A percentile compares a stretch with the other conserved stretches of the same genome.
phyloP scores from a whole-genome alignment of 495 filamentous ascomycete species.

The Aspergillus hancockii region DNA sequence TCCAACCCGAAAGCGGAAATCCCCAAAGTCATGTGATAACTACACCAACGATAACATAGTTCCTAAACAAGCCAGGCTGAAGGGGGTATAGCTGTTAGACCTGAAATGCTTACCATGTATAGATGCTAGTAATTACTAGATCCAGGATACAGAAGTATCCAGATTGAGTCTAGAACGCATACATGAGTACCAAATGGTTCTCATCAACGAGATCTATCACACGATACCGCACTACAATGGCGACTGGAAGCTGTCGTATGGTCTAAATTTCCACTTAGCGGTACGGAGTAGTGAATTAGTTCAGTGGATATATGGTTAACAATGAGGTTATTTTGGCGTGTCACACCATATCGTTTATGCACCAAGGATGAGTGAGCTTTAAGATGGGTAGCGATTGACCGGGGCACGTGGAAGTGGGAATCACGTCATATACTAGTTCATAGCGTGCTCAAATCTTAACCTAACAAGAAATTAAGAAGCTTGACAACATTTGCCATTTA shows the following conservation, averaged over 20 bases:
- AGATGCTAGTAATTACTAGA: too few species aligned
- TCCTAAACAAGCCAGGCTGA: too few species aligned
- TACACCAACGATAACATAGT: too few species aligned
- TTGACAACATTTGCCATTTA: too few species aligned
- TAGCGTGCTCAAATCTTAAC: slow-evolving; percentile 14
- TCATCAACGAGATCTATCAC: not conserved
- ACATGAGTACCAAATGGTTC: not conserved
- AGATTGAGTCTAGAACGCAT: not conserved
- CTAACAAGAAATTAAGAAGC: not conserved
- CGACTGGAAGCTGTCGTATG: not conserved
- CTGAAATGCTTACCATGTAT: too few species aligned
- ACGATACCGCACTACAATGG: not conserved
- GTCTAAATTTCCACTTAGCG: too few species aligned
- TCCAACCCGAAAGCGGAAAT: not conserved
- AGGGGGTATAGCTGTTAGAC: too few species aligned
- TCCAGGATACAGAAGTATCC: too few species aligned
- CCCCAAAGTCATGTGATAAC: too few species aligned
- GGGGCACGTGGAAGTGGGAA: not conserved
- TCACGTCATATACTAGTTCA: slow-evolving; percentile 14
- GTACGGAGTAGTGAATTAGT: too few species aligned
- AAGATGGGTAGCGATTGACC: not conserved
- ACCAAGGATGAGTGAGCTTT: too few species aligned
- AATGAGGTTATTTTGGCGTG: not conserved
- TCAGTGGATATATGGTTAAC: too few species aligned
- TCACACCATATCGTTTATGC: not conserved